These are phyloP conservation scores for Tarenaya hassleriana DNA, from an alignment of 345 rosid genomes.

Conservation along the genomic window DNA sequence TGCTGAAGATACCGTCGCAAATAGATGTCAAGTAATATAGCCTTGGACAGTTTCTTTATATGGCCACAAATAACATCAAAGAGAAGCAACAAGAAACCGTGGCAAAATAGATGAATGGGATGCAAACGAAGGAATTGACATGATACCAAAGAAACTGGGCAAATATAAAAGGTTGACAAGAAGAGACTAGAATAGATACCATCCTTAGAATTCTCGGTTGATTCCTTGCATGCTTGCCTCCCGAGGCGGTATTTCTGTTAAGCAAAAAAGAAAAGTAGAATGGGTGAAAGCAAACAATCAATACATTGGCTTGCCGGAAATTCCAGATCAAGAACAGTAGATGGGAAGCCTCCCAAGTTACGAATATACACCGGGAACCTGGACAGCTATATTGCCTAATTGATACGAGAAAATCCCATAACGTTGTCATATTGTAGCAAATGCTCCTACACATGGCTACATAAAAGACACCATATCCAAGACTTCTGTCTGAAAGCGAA, in stretches of 20 bases:
- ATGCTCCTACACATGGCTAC: no score
- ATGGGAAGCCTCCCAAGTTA: not conserved
- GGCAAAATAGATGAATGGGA: no score
- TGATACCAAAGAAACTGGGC: not conserved
- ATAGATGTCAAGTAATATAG: no score
- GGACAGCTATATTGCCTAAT: not conserved
- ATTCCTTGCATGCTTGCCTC: conserved; percentile 79
- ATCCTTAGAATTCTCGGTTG: conserved; percentile 72
- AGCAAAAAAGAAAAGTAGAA: not conserved
- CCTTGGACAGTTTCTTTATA: not conserved
- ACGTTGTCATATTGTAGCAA: no score
- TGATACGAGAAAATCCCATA: not conserved
- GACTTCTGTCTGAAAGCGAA: no score
- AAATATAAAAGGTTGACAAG: not conserved
- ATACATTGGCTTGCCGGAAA: no score
- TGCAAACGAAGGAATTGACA: no score
- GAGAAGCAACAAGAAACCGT: no score
- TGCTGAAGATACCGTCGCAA: not conserved
- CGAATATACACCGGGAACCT: not conserved
- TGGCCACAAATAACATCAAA: not conserved
- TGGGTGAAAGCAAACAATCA: conserved; percentile 6
- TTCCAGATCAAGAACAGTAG: no score
- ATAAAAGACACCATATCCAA: no score
- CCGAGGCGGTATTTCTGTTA: conserved; percentile 85
- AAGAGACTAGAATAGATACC: conserved; percentile 33